A percentile compares a stretch with the other conserved stretches of the same genome.
These are phyloP conservation scores for Peterozyma xylosa DNA, from an alignment of 805 yeast species.

Conservation along the genomic window DNA sequence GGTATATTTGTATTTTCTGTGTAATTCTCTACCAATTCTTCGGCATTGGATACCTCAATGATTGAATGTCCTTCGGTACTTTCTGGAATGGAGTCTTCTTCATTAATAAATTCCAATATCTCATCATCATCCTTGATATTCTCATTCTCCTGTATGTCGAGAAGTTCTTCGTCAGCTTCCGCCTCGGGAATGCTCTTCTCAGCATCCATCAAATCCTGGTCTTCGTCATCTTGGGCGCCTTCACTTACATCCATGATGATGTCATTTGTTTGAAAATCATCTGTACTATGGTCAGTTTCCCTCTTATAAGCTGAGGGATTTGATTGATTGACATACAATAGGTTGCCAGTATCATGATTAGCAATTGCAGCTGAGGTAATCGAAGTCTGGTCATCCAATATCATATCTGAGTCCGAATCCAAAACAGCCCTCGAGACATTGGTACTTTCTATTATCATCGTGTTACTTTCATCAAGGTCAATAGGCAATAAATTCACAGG, in stretches of 20 bases:
- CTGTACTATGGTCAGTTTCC: not conserved
- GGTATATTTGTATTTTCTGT: not conserved
- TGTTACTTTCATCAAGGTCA: too few relatives aligned
- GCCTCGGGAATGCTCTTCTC: constrained; percentile 1
- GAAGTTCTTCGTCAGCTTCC: constrained; percentile 18
- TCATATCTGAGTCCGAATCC: constrained; percentile 2
- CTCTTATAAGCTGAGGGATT: not conserved
- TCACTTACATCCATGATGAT: constrained; percentile 1
- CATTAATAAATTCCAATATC: constrained; percentile 5
- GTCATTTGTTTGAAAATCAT: not conserved
- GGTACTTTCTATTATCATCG: too few relatives aligned
- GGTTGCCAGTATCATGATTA: not conserved
- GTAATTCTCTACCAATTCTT: not conserved
- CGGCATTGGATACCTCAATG: not conserved
- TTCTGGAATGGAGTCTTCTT: not conserved
- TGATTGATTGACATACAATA: too few relatives aligned
- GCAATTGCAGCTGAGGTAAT: not conserved
- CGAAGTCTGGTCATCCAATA: not conserved
- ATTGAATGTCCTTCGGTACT: not conserved
- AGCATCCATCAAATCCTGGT: not conserved
- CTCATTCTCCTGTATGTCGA: constrained; percentile 27
- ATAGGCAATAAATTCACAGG: too few relatives aligned
- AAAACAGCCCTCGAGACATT: too few relatives aligned
- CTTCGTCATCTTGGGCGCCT: not conserved
- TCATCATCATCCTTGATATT: constrained; percentile 20